Evolutionary conservation across 176 grass and related monocot species (phyloP).

Genomic region (Olyra latifolia): DNA sequence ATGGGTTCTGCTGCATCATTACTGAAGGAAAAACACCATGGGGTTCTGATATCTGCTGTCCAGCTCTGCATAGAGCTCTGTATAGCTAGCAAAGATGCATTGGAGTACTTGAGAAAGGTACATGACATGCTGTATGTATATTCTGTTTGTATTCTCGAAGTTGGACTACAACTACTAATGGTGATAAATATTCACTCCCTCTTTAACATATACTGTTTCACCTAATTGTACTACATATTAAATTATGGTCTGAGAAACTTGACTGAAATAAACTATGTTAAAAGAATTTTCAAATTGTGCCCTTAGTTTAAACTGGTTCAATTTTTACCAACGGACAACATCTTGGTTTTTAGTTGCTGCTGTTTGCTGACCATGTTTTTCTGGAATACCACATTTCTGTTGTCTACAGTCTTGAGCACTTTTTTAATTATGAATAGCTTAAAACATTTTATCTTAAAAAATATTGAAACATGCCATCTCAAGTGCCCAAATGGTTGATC

Average conservation of each 20-base stretch:
- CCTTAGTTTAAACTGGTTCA: neutral
- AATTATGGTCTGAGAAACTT: neutral
- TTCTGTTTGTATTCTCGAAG: neutral
- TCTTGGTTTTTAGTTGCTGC: neutral
- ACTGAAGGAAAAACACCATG: conserved; percentile 97
- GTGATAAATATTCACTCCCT: neutral
- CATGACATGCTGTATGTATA: neutral
- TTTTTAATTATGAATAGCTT: neutral
- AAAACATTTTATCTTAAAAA: neutral
- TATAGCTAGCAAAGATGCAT: conserved; percentile 81
- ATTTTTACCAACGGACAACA: neutral
- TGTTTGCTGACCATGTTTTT: neutral
- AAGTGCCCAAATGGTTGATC: neutral
- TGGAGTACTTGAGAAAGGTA: conserved; percentile 91
- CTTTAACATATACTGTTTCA: conserved; percentile 10
- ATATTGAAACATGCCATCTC: neutral
- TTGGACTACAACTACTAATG: neutral
- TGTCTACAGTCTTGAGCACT: neutral
- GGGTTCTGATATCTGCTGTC: conserved; percentile 86
- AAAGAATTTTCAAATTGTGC: neutral
- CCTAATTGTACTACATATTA: neutral
- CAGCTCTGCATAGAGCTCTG: conserved; percentile 96
- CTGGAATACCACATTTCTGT: neutral
- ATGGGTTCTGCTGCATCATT: conserved; percentile 67
- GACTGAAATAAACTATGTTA: neutral